Conservation (phyloP, 2,329 filamentous ascomycete genomes). For the Nemania abortiva region DNA sequence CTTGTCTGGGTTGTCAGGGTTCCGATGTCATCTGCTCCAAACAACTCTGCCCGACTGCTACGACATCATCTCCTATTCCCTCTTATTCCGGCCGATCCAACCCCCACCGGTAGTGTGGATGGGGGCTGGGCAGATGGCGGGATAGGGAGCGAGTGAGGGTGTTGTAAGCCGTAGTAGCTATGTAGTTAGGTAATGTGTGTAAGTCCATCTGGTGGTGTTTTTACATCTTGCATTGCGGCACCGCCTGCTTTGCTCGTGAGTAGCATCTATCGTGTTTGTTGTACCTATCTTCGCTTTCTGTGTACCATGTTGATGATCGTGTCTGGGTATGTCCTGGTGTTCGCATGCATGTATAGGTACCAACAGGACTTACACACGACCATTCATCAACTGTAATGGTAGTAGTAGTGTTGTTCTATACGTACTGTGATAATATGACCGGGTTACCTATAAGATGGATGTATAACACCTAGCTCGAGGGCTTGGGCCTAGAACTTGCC, state of each 20-base stretch:
- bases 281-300: not conserved
- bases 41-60: not conserved
- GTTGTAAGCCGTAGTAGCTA: not conserved
- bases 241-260: not conserved
- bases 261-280: not conserved
- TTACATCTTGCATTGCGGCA: slow-evolving; percentile 16
- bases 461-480: slow-evolving; percentile 7
- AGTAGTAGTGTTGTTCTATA: not conserved
- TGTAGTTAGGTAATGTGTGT: not conserved
- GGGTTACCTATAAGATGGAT: slow-evolving; percentile 12
- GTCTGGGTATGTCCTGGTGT: not conserved
- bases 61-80: not conserved
- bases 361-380: not conserved
- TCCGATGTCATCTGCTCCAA: slow-evolving; percentile 8
- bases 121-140: not conserved
- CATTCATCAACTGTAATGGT: slow-evolving; percentile 3
- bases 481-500: slow-evolving; percentile 35
- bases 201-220: not conserved
- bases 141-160: not conserved
- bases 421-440: slow-evolving; percentile 27
- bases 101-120: slow-evolving; percentile 13
- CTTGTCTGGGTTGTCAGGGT: not conserved
- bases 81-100: slow-evolving; percentile 1
- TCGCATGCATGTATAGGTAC: slow-evolving; percentile 3
- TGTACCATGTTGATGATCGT: not conserved